These are phyloP conservation scores for Dimocarpus longan DNA, from an alignment of 345 rosid species.

Conservation along the genomic window DNA sequence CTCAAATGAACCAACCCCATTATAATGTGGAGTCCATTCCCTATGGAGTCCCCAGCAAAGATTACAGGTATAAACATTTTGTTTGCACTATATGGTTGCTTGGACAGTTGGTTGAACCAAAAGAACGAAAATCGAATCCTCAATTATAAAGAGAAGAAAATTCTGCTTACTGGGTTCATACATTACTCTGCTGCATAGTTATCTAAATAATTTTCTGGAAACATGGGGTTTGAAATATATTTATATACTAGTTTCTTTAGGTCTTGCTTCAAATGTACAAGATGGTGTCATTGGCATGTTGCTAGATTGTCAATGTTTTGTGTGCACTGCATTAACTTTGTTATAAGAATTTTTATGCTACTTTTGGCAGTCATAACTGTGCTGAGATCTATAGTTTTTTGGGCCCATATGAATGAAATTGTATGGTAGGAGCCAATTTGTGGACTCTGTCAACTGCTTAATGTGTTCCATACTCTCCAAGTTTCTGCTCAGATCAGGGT, in stretches of 20 bases:
- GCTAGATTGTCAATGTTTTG: conserved; percentile 14
- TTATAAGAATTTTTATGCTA: neutral
- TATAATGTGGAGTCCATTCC: conserved; percentile 48
- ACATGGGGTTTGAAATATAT: neutral
- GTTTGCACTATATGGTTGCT: neutral
- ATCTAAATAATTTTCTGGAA: conserved; percentile 2
- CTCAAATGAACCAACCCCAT: conserved; percentile 42
- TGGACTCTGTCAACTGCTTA: conserved; percentile 18
- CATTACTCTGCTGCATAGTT: neutral
- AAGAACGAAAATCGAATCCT: neutral
- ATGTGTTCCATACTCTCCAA: conserved; percentile 17
- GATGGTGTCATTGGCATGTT: neutral
- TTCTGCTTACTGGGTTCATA: neutral
- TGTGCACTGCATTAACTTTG: conserved; percentile 1
- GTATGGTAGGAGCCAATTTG: conserved; percentile 19
- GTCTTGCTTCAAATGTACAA: neutral
- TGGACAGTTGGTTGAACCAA: neutral
- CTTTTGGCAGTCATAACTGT: conserved; percentile 9
- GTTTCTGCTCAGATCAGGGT: conserved; percentile 29
- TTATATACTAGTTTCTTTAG: neutral
- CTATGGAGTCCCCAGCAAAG: conserved; percentile 55
- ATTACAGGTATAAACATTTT: conserved; percentile 44
- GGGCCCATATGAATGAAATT: conserved; percentile 18
- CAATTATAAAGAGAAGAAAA: neutral
- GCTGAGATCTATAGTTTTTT: neutral